Base-by-base conservation (phyloP, 179 eudicot genomes). In the Spergularia azorica region DNA sequence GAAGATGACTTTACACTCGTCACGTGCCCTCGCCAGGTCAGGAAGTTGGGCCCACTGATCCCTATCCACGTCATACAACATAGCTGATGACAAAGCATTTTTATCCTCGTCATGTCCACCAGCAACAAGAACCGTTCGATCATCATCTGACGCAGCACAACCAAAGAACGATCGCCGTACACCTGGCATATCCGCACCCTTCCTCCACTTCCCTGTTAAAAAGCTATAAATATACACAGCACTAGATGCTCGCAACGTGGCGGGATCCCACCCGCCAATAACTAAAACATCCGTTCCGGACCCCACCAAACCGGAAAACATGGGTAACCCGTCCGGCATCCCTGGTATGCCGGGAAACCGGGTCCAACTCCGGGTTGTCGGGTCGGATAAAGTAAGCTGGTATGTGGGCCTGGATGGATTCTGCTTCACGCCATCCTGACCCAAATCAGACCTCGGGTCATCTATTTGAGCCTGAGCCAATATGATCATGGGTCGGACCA, bases 251-350 rank as follows among this genome's bases (percentile, higher is more conserved):
- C 74, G 82, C 89, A 88, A 89, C 1, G 92, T 87, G 7, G 57
- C 81, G 51, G 92, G 97, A 83, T 89, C 86, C 84, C 89, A 89
- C 82, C 98, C 98, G 17, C 96, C 96, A 7, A 94, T 76, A 54
- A 92, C 89, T 6, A 94, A 84, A 26, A 94, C 83, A 61, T 84
- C 85, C 74, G 83, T 67, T 65, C 93, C 93, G 15, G 81, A 86
- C 0, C 88, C 91, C 0, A 86, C 88, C 13, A 94, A 70, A 68
- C 87, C 94, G 36, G 90, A 86, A 63, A 92, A 87, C 84, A 94
- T 71, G 9, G 96, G 98, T 18, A 94, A 58, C 63, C 94, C 96
- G 1, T 82, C 76, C 0, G 84, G 67, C 20, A 76, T 68, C 2
- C 86, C 85, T 9, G 91, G 91, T 3, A 82, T 55, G 46, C 72